Evolutionary conservation across 768 basidiomycete species (phyloP).

Genomic region (Lactifluus rugatus): DNA sequence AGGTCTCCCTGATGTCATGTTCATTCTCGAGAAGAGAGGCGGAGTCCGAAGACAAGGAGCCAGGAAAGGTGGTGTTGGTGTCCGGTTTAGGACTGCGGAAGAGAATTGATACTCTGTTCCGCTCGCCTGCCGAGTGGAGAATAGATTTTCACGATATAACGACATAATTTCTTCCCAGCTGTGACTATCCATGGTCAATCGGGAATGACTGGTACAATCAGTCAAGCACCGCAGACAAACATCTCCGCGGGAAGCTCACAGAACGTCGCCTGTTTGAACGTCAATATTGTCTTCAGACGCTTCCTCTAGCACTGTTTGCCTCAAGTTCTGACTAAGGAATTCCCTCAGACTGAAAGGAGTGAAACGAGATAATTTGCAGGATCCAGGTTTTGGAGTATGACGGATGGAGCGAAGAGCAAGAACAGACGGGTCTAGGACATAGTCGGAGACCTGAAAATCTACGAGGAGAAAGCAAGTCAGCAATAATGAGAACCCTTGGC

Average conservation of each 20-base stretch:
- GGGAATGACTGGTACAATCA: neutral
- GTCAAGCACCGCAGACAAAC: neutral
- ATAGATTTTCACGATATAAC: neutral
- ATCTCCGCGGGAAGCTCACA: neutral
- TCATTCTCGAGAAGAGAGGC: slow-evolving; percentile 1
- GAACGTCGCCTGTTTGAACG: neutral
- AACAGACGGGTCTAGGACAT: neutral
- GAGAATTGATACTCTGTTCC: neutral
- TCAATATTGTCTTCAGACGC: neutral
- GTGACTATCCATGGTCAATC: neutral
- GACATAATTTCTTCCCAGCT: neutral
- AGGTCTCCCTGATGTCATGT: neutral
- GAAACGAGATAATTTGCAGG: neutral
- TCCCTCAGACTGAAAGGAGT: neutral
- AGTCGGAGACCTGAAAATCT: neutral
- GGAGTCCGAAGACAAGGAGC: neutral
- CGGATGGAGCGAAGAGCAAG: slow-evolving; percentile 6
- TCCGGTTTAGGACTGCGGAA: neutral
- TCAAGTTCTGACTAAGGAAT: neutral
- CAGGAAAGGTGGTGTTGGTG: slow-evolving; percentile 1
- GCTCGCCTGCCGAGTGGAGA: neutral
- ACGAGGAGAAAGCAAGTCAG: neutral
- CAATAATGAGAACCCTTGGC: neutral
- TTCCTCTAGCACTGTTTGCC: neutral
- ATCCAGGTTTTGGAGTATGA: slow-evolving; percentile 5